Conservation (phyloP, 768 basidiomycete genomes). For the Lactarius hengduanensis region DNA sequence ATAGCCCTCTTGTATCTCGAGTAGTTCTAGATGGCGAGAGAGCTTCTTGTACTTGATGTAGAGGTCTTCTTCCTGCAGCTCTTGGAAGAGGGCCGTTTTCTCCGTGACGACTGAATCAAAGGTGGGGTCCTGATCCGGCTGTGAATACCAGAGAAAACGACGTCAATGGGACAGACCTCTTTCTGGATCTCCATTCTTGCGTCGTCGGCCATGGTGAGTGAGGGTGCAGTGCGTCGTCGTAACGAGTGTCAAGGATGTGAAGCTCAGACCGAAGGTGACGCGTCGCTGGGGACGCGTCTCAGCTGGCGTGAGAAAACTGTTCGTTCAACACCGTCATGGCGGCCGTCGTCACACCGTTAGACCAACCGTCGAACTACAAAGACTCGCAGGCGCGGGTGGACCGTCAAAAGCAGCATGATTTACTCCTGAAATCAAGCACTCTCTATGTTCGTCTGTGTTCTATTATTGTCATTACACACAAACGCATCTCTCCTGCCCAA, state of each 20-base stretch:
- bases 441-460: constrained; percentile 68
- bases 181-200: constrained; percentile 82
- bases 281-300: constrained; percentile 22
- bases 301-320: constrained; percentile 21
- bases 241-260: constrained; percentile 2
- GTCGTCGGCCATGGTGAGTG: constrained; percentile 67
- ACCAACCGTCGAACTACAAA: constrained; percentile 96
- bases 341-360: constrained; percentile 79
- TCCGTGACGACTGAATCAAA: constrained; percentile 86
- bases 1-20: constrained; percentile 92
- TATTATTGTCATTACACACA: neutral
- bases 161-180: constrained; percentile 49
- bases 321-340: constrained; percentile 21
- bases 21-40: constrained; percentile 90
- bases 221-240: constrained; percentile 2
- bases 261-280: constrained; percentile 21
- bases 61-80: constrained; percentile 86
- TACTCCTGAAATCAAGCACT: constrained; percentile 82
- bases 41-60: constrained; percentile 98
- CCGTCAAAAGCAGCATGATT: constrained; percentile 71
- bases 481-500: constrained; percentile 33
- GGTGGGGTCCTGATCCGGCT: constrained; percentile 69
- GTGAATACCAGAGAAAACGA: neutral
- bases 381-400: constrained; percentile 87
- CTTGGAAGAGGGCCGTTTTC: constrained; percentile 83